A percentile compares a stretch with the other conserved stretches of the same genome.
Conservation (phyloP, 2,329 filamentous ascomycete genomes). For the Fonsecaea pedrosoi region DNA sequence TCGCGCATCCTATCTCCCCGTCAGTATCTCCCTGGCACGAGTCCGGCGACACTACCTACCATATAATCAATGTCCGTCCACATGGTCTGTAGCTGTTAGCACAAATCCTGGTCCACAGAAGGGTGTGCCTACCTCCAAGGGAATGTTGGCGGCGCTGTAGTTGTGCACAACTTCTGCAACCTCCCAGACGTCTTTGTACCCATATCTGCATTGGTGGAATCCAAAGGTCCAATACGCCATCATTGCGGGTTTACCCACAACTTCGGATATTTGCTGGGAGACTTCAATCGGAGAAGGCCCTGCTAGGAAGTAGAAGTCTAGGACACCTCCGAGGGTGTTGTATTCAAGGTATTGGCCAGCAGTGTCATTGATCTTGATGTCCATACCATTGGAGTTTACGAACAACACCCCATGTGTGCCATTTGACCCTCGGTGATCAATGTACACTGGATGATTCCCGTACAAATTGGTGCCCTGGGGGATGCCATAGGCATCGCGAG, state of each 20-base stretch:
- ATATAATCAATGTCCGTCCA: constrained; percentile 48
- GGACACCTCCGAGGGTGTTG: constrained; percentile 75
- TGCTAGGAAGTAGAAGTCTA: constrained; percentile 73
- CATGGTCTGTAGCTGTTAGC: constrained; percentile 44
- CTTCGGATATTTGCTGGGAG: constrained; percentile 64
- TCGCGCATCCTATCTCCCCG: constrained; percentile 14
- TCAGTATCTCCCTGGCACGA: constrained; percentile 26
- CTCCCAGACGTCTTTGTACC: constrained; percentile 60
- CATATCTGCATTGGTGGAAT: constrained; percentile 68
- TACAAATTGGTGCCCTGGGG: constrained; percentile 72
- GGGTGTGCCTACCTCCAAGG: constrained; percentile 40
- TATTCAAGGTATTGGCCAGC: constrained; percentile 75
- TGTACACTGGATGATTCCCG: constrained; percentile 76
- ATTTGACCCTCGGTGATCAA: constrained; percentile 68
- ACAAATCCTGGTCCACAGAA: not conserved
- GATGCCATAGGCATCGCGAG: constrained; percentile 68
- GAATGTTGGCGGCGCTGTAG: constrained; percentile 51
- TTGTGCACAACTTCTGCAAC: constrained; percentile 54
- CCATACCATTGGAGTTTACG: constrained; percentile 77
- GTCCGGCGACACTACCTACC: constrained; percentile 1
- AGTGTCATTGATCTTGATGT: constrained; percentile 73
- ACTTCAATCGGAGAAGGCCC: constrained; percentile 66
- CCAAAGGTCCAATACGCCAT: constrained; percentile 70
- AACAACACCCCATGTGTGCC: constrained; percentile 71
- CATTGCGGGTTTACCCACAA: constrained; percentile 65